phyloP scores from a whole-genome alignment of 192 early-diverging fungal species.

The Podila epicladia region DNA sequence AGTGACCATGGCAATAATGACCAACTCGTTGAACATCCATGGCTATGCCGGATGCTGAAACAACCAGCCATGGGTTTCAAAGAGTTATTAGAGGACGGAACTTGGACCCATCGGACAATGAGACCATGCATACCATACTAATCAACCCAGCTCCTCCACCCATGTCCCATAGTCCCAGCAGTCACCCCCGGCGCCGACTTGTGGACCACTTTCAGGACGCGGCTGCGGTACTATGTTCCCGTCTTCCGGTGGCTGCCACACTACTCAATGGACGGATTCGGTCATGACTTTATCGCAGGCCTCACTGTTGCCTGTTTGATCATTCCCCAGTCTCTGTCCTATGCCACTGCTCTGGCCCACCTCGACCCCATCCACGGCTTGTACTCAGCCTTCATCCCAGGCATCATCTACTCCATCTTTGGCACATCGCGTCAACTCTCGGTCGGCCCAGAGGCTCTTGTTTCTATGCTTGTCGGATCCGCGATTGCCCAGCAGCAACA shows the following conservation, averaged over 20 bases:
- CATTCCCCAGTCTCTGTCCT: conserved; percentile 84
- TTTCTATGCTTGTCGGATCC: conserved; percentile 85
- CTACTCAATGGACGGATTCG: conserved; percentile 73
- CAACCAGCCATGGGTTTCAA: too few species aligned
- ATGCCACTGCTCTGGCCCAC: conserved; percentile 87
- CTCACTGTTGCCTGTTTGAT: conserved; percentile 83
- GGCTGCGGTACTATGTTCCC: conserved; percentile 93
- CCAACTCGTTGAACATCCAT: too few species aligned
- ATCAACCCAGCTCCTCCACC: too few species aligned
- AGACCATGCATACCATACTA: neutral
- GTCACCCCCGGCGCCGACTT: conserved; percentile 40
- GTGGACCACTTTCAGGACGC: conserved; percentile 62
- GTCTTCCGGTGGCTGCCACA: conserved; percentile 92
- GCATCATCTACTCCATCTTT: conserved; percentile 87
- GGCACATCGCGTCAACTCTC: conserved; percentile 96
- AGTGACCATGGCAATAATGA: too few species aligned
- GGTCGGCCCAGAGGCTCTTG: conserved; percentile 93
- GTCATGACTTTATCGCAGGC: conserved; percentile 84
- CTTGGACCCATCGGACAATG: too few species aligned
- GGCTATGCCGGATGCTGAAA: too few species aligned
- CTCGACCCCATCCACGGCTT: conserved; percentile 91
- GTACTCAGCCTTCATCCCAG: conserved; percentile 87
- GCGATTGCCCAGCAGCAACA: conserved; percentile 69
- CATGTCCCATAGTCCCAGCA: neutral
- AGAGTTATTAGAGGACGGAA: neutral